Percentiles rank a stretch among this genome's conserved stretches.
These are phyloP conservation scores for Xylaria sp. DNA, from an alignment of 2,329 filamentous ascomycete species.

Conservation along the genomic window DNA sequence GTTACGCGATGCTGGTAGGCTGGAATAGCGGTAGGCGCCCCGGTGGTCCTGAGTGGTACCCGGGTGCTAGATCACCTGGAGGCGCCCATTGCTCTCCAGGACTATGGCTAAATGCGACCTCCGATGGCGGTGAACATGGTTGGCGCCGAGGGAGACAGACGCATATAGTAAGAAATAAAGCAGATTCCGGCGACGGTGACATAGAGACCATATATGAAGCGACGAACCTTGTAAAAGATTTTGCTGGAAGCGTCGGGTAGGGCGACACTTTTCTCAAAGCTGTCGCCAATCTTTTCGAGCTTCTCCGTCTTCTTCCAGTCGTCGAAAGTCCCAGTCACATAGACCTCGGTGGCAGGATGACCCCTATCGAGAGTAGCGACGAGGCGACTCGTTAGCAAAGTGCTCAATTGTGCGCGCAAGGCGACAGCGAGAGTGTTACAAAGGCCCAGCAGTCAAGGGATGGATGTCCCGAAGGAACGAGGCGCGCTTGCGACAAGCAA, in stretches of 20 bases:
- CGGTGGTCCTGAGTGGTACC: slow-evolving; percentile 6
- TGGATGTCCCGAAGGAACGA: slow-evolving; percentile 5
- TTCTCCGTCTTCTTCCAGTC: slow-evolving; percentile 89
- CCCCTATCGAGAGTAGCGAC: slow-evolving; percentile 67
- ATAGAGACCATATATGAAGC: slow-evolving; percentile 25
- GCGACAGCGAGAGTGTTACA: slow-evolving; percentile 18
- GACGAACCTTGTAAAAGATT: slow-evolving; percentile 91
- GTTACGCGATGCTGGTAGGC: slow-evolving; percentile 6
- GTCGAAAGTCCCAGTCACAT: slow-evolving; percentile 95
- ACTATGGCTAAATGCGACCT: slow-evolving; percentile 1
- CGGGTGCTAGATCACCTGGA: not conserved
- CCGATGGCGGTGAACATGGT: slow-evolving; percentile 11
- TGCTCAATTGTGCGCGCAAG: slow-evolving; percentile 15
- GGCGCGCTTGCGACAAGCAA: slow-evolving; percentile 11
- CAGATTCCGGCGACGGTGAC: slow-evolving; percentile 13
- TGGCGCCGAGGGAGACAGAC: not conserved
- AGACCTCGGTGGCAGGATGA: slow-evolving; percentile 85
- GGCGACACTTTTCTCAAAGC: slow-evolving; percentile 83
- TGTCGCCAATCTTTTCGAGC: slow-evolving; percentile 77
- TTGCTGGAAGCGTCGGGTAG: slow-evolving; percentile 74
- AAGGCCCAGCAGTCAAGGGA: slow-evolving; percentile 7
- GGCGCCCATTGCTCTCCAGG: slow-evolving; percentile 2
- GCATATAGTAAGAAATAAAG: slow-evolving; percentile 26
- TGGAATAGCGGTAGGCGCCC: slow-evolving; percentile 20
- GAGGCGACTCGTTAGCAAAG: slow-evolving; percentile 26